Conservation (phyloP, 73 alveolate species). For the Stentor coeruleus region DNA sequence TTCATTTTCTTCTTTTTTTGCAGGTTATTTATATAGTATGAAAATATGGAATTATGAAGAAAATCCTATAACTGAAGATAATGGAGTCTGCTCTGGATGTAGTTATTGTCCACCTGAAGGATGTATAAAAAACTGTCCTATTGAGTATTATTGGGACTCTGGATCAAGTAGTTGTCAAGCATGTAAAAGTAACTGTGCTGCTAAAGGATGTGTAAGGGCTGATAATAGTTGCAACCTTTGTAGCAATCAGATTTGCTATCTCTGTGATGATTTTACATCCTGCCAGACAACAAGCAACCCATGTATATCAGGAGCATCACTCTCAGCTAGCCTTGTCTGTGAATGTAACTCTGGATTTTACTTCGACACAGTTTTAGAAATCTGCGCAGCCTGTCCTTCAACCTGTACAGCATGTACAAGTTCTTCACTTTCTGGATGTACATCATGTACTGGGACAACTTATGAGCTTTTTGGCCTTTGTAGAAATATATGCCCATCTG, state of each 20-base stretch:
- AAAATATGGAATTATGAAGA: background rate
- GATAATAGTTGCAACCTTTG: conserved; percentile 10
- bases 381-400: background rate
- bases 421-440: background rate
- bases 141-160: background rate
- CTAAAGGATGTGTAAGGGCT: conserved; percentile 11
- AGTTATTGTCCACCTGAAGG: background rate
- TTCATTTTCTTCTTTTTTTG: background rate
- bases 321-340: background rate
- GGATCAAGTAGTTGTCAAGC: background rate
- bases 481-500: background rate
- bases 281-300: background rate
- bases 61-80: background rate
- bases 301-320: background rate
- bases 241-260: background rate
- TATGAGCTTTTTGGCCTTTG: background rate
- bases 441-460: background rate
- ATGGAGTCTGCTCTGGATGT: background rate
- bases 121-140: background rate
- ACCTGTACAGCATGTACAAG: background rate
- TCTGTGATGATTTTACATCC: conserved; percentile 1
- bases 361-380: background rate
- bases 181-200: background rate
- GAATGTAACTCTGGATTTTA: background rate
- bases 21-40: background rate